phyloP scores from a whole-genome alignment of 2,329 filamentous ascomycete species.

The Xylariaceae sp. region DNA sequence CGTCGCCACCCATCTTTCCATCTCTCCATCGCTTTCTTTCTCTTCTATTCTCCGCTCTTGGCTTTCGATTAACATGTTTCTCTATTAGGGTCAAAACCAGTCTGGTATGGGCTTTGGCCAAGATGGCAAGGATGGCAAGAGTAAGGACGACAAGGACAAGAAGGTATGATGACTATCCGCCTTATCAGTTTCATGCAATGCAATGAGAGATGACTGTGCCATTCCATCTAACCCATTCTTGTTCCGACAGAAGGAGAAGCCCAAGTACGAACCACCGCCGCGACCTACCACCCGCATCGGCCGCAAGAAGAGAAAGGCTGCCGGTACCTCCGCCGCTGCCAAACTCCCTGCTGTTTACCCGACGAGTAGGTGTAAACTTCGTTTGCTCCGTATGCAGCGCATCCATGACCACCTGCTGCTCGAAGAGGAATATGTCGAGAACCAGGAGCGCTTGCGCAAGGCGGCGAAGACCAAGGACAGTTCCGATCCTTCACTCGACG shows the following conservation, averaged over 20 bases:
- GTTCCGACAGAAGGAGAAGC: slow-evolving; percentile 83
- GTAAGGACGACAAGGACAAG: slow-evolving; percentile 84
- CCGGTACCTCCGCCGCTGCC: slow-evolving; percentile 86
- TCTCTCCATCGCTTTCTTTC: neutral
- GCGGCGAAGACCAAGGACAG: slow-evolving; percentile 78
- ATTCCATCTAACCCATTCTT: slow-evolving; percentile 1
- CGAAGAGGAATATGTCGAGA: slow-evolving; percentile 98
- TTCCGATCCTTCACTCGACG: slow-evolving; percentile 58
- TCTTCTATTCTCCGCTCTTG: neutral
- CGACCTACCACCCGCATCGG: slow-evolving; percentile 94
- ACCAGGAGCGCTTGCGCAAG: slow-evolving; percentile 92
- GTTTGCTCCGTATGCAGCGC: slow-evolving; percentile 95
- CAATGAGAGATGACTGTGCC: neutral
- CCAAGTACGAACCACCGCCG: slow-evolving; percentile 98
- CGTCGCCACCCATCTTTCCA: neutral
- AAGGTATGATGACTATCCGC: slow-evolving; percentile 63
- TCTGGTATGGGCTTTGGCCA: slow-evolving; percentile 76
- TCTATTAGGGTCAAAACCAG: slow-evolving; percentile 69
- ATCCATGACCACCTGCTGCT: slow-evolving; percentile 95
- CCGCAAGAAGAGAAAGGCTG: slow-evolving; percentile 96
- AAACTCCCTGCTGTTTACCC: slow-evolving; percentile 94
- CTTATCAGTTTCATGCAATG: neutral
- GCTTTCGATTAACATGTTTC: slow-evolving; percentile 1
- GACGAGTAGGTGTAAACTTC: slow-evolving; percentile 94
- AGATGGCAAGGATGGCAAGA: slow-evolving; percentile 74